Conservation (phyloP, 2,329 filamentous ascomycete species). For the Diaporthe velutina region DNA sequence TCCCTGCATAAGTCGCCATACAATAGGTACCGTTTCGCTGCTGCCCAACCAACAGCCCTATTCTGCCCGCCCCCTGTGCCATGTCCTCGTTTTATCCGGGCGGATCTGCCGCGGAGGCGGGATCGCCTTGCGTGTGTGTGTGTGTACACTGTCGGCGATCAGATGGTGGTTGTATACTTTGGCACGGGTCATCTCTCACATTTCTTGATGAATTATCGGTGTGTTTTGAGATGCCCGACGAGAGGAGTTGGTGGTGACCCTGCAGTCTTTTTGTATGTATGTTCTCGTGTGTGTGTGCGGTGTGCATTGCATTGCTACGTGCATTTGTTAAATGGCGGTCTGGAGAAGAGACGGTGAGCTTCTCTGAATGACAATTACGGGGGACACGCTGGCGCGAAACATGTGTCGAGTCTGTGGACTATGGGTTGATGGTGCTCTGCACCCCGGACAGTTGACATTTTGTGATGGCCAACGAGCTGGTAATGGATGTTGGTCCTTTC, state of each 20-base stretch:
- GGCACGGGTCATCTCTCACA: not conserved
- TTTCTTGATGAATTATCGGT: not conserved
- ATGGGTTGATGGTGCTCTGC: not conserved
- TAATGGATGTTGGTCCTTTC: not conserved
- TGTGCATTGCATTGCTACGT: not conserved
- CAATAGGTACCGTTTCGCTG: not conserved
- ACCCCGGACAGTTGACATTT: too few species aligned
- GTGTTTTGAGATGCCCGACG: not conserved
- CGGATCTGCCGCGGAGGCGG: conserved; percentile 24
- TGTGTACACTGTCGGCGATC: not conserved
- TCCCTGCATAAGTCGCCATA: not conserved
- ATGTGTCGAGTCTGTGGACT: not conserved
- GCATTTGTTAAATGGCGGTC: conserved; percentile 16
- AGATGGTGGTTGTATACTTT: not conserved
- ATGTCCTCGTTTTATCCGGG: not conserved
- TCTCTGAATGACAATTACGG: not conserved
- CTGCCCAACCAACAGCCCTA: not conserved
- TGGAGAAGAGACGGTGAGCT: not conserved
- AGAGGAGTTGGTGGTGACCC: not conserved
- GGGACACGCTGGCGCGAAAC: not conserved
- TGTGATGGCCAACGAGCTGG: not conserved
- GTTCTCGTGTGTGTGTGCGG: not conserved
- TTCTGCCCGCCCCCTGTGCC: not conserved
- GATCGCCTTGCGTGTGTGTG: not conserved
- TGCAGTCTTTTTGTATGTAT: not conserved